phyloP scores from a whole-genome alignment of 2,329 filamentous ascomycete genomes.

The Colletotrichum salicis region DNA sequence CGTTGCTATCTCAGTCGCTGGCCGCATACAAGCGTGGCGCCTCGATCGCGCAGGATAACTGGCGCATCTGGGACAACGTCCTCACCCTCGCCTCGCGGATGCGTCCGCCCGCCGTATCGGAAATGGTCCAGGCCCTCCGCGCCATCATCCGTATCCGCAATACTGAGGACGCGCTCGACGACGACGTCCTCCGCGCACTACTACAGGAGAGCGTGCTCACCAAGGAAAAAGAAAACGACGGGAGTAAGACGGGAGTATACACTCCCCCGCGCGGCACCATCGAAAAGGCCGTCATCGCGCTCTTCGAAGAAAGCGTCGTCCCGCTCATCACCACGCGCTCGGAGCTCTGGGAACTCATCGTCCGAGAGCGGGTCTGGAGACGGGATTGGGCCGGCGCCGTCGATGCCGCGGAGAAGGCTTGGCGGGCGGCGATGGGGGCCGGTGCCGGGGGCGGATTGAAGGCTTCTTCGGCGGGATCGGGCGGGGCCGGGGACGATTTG shows the following conservation, averaged over 20 bases:
- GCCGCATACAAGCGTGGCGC: constrained; percentile 89
- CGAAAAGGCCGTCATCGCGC: constrained; percentile 71
- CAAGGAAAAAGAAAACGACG: constrained; percentile 47
- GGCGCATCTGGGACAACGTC: constrained; percentile 97
- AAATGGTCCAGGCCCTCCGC: constrained; percentile 80
- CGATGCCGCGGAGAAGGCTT: constrained; percentile 88
- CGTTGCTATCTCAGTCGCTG: constrained; percentile 78
- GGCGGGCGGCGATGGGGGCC: constrained; percentile 71
- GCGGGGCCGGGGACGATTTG: constrained; percentile 34
- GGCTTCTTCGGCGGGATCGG: constrained; percentile 25
- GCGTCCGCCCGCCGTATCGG: constrained; percentile 76
- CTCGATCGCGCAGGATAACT: constrained; percentile 83
- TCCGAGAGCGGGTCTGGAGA: constrained; percentile 78
- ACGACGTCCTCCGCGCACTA: constrained; percentile 76
- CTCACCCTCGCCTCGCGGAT: constrained; percentile 86
- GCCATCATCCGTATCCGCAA: constrained; percentile 81
- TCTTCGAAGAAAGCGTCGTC: constrained; percentile 79
- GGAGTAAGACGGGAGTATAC: constrained; percentile 45
- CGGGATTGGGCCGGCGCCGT: constrained; percentile 77
- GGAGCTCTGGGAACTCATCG: constrained; percentile 80
- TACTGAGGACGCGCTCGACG: constrained; percentile 82
- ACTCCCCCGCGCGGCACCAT: constrained; percentile 66
- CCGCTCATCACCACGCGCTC: constrained; percentile 86
- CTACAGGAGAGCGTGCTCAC: constrained; percentile 75
- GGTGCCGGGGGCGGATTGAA: constrained; percentile 20